phyloP scores from a whole-genome alignment of 2,329 filamentous ascomycete genomes.

The Herpotrichia juniperi region DNA sequence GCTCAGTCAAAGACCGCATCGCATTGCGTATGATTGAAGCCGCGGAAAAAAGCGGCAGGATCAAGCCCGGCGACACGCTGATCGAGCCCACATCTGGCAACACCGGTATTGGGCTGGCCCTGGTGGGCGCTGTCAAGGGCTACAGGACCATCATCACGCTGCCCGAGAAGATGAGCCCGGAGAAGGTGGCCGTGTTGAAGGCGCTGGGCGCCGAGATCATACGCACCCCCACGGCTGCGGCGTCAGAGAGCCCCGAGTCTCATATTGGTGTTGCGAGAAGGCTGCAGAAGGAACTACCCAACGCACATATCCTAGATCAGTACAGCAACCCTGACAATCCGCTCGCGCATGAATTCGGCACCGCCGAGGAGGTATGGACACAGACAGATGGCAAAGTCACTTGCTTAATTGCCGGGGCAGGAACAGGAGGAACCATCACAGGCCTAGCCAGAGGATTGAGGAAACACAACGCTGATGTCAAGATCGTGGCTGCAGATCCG shows the following conservation, averaged over 20 bases:
- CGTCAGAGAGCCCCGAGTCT: constrained; percentile 91
- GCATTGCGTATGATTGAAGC: constrained; percentile 97
- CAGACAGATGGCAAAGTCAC: constrained; percentile 85
- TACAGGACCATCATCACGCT: constrained; percentile 99
- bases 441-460: constrained; percentile 83
- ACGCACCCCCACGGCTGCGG: constrained; percentile 92
- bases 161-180: constrained; percentile 98
- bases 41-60: constrained; percentile 86
- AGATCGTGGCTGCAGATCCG: constrained; percentile 91
- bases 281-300: constrained; percentile 93
- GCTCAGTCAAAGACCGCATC: constrained; percentile 93
- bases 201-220: constrained; percentile 97
- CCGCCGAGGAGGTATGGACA: constrained; percentile 93
- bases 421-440: constrained; percentile 94
- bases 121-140: constrained; percentile 94
- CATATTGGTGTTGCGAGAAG: constrained; percentile 94
- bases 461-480: constrained; percentile 85
- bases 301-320: constrained; percentile 96
- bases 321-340: constrained; percentile 94
- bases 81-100: constrained; percentile 99
- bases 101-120: constrained; percentile 93
- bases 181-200: constrained; percentile 94
- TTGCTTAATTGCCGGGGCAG: constrained; percentile 87
- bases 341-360: constrained; percentile 89
- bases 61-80: constrained; percentile 95